phyloP scores from a whole-genome alignment of 2,329 filamentous ascomycete genomes.

The Raffaelea arxii region DNA sequence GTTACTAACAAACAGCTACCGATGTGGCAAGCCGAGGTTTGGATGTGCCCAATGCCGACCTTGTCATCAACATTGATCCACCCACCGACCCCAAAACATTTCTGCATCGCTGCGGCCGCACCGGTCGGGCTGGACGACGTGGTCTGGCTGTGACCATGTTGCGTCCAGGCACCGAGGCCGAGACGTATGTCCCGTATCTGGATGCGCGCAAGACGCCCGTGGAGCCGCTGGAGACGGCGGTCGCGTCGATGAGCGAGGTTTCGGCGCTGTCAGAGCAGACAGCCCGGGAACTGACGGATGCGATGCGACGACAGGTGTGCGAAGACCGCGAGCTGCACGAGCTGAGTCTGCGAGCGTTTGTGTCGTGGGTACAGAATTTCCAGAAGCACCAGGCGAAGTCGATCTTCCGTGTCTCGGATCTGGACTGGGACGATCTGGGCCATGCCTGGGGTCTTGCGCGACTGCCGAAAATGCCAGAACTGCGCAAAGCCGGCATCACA shows the following conservation, averaged over 20 bases:
- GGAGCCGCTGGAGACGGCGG: slow-evolving; percentile 42
- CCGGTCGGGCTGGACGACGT: slow-evolving; percentile 78
- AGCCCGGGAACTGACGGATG: slow-evolving; percentile 30
- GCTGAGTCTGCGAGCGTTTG: slow-evolving; percentile 83
- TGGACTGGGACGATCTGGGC: slow-evolving; percentile 78
- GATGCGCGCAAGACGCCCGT: slow-evolving; percentile 83
- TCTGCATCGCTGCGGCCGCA: slow-evolving; percentile 83
- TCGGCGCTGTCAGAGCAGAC: slow-evolving; percentile 29
- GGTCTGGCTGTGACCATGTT: slow-evolving; percentile 82
- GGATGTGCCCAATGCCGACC: slow-evolving; percentile 84
- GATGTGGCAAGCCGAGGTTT: slow-evolving; percentile 84
- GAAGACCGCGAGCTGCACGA: slow-evolving; percentile 65
- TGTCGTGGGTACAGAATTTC: slow-evolving; percentile 88
- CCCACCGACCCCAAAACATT: slow-evolving; percentile 87
- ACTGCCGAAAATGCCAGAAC: slow-evolving; percentile 89
- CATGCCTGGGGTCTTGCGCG: slow-evolving; percentile 77
- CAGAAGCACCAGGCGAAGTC: slow-evolving; percentile 82
- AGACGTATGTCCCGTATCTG: slow-evolving; percentile 83
- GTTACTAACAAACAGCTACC: slow-evolving; percentile 35
- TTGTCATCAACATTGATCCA: slow-evolving; percentile 81
- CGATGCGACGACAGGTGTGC: slow-evolving; percentile 26
- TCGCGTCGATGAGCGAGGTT: slow-evolving; percentile 44
- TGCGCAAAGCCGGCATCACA: slow-evolving; percentile 59
- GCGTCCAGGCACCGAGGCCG: slow-evolving; percentile 66
- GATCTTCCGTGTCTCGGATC: slow-evolving; percentile 74